Evolutionary conservation across 2,329 filamentous ascomycete species (phyloP).

Genomic region (Penicillium sp.): DNA sequence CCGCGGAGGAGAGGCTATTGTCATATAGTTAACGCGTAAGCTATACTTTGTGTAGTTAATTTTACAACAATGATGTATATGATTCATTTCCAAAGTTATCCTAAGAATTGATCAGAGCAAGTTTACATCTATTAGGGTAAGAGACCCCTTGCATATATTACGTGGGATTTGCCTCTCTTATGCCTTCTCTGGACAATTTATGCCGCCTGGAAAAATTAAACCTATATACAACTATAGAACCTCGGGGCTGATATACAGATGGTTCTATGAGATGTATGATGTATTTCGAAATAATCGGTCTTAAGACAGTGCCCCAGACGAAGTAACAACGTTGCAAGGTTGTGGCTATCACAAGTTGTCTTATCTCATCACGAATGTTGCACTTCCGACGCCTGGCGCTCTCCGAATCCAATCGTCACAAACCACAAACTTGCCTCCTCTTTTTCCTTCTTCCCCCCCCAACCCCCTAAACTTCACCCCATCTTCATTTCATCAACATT

Average conservation of each 20-base stretch:
- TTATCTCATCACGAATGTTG: slow-evolving; percentile 29
- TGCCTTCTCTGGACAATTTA: no score
- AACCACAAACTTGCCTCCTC: slow-evolving; percentile 26
- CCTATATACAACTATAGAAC: background rate
- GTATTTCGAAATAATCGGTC: no score
- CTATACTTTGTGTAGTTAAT: background rate
- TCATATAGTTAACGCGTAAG: background rate
- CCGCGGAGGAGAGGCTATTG: background rate
- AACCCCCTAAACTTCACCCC: slow-evolving; percentile 8
- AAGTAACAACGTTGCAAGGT: background rate
- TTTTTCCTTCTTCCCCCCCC: slow-evolving; percentile 13
- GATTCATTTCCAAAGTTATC: no score
- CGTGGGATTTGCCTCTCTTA: no score
- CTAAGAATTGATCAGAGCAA: no score
- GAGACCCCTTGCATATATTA: no score
- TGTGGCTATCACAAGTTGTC: slow-evolving; percentile 3
- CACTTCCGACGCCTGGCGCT: slow-evolving; percentile 36
- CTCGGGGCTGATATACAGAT: background rate
- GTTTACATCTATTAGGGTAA: no score
- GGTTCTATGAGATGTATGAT: background rate
- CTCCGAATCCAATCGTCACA: slow-evolving; percentile 33
- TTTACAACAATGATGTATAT: no score
- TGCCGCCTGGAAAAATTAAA: no score
- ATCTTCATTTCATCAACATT: slow-evolving; percentile 6
- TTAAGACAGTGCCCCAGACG: background rate